These are phyloP conservation scores for Trametes pubescens DNA, from an alignment of 1,284 basidiomycete species.

Conservation along the genomic window DNA sequence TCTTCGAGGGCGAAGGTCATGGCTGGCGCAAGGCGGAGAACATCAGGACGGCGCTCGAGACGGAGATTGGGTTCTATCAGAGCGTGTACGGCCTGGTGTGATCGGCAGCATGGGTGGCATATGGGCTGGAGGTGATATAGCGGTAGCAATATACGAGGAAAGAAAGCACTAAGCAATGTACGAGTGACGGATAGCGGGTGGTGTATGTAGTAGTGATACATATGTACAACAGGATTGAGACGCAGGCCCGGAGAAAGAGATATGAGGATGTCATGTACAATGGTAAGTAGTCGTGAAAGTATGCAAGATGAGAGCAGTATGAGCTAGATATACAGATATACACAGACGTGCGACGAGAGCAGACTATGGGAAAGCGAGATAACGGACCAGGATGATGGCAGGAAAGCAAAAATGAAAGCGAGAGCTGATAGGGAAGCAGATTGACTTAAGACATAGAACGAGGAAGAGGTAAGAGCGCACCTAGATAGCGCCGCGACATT, in stretches of 20 bases:
- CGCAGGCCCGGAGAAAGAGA: background rate
- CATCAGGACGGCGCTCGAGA: slow-evolving; percentile 52
- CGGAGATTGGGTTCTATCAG: slow-evolving; percentile 52
- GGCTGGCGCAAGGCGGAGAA: slow-evolving; percentile 57
- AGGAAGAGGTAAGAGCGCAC: background rate
- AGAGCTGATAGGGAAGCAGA: background rate
- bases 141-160: background rate
- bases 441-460: background rate
- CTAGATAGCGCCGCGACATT: slow-evolving; percentile 32
- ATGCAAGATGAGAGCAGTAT: background rate
- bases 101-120: background rate
- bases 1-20: slow-evolving; percentile 63
- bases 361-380: slow-evolving; percentile 1
- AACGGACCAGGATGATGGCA: background rate
- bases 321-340: background rate
- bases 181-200: background rate
- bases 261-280: background rate
- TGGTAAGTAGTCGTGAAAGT: background rate
- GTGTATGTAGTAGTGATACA: slow-evolving; percentile 10
- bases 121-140: background rate
- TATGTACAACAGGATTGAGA: slow-evolving; percentile 7
- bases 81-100: slow-evolving; percentile 36
- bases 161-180: background rate
- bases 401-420: background rate
- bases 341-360: slow-evolving; percentile 12